phyloP scores from a whole-genome alignment of 2,329 filamentous ascomycete species.

The Trichoderma oligosporum region DNA sequence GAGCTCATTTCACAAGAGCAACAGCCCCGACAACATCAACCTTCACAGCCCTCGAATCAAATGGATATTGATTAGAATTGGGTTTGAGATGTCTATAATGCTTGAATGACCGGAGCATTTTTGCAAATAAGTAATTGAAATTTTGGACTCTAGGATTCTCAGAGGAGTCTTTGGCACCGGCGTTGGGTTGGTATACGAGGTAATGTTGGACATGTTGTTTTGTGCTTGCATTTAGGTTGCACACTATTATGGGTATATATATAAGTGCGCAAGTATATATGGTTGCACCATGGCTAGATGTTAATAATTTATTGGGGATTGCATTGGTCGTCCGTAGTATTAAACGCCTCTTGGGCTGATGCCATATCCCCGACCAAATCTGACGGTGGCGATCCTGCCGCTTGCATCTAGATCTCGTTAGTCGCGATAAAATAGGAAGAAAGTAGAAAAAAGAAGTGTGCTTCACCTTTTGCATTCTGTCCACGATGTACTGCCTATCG shows the following conservation, averaged over 20 bases:
- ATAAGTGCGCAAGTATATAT: conserved; percentile 11
- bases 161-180: conserved; percentile 23
- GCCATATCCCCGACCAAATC: conserved; percentile 90
- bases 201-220: conserved; percentile 27
- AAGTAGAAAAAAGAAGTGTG: neutral
- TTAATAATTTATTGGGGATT: conserved; percentile 52
- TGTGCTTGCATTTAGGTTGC: conserved; percentile 11
- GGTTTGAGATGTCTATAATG: conserved; percentile 21
- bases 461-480: conserved; percentile 90
- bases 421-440: neutral
- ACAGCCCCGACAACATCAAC: conserved; percentile 19
- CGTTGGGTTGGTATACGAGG: conserved; percentile 23
- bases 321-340: conserved; percentile 58
- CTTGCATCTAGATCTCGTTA: conserved; percentile 75
- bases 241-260: conserved; percentile 29
- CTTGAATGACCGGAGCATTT: neutral
- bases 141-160: conserved; percentile 17
- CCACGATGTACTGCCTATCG: conserved; percentile 89
- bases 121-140: neutral
- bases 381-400: conserved; percentile 80
- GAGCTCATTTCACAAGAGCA: conserved; percentile 36
- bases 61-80: conserved; percentile 44
- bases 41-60: conserved; percentile 33
- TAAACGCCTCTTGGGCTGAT: conserved; percentile 70
- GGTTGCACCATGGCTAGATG: conserved; percentile 29